Conservation (phyloP, 140 eudicot genomes). For the Cichorium intybus region DNA sequence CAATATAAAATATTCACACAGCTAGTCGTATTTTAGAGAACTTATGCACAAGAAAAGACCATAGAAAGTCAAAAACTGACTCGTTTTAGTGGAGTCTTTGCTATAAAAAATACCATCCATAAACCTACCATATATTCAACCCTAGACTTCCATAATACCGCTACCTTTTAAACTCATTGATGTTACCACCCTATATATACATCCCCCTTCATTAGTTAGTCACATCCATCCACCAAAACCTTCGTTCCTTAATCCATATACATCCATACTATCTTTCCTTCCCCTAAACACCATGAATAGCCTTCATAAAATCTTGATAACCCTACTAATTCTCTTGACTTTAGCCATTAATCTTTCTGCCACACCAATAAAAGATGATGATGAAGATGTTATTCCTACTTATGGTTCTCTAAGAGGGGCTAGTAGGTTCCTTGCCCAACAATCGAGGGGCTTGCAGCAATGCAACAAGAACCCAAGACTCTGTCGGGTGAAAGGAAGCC, state of each 20-base stretch:
- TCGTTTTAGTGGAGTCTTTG: constrained; percentile 26
- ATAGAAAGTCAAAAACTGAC: constrained; percentile 17
- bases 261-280: background rate
- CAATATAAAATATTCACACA: no score
- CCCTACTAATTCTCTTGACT: no score
- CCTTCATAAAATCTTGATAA: constrained; percentile 23
- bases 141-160: constrained; percentile 1
- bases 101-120: constrained; percentile 27
- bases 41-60: constrained; percentile 2
- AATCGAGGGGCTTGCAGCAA: no score
- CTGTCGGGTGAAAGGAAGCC: constrained; percentile 50
- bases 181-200: constrained; percentile 22
- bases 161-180: constrained; percentile 9
- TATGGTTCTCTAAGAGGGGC: no score
- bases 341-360: no score
- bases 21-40: background rate
- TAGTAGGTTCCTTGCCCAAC: no score
- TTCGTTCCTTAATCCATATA: background rate
- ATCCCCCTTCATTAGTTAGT: background rate
- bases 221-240: constrained; percentile 7
- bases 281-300: constrained; percentile 21
- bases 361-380: no score
- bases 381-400: no score
- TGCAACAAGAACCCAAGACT: no score
- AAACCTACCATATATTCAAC: constrained; percentile 24